Evolutionary conservation across 371 early-diverging fungal species (phyloP).

Genomic region (Mucor indicus): DNA sequence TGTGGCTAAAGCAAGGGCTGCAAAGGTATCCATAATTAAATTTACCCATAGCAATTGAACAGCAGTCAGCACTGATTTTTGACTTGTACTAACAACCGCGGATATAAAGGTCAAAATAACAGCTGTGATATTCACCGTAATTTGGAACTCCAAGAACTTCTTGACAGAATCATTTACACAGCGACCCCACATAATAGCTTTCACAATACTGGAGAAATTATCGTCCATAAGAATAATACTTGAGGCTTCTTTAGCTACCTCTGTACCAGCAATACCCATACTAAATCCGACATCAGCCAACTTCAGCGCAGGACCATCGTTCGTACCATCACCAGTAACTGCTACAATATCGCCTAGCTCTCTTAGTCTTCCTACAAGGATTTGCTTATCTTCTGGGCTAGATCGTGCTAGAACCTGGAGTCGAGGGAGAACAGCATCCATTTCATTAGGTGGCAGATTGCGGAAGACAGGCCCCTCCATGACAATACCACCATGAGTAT

Average conservation of each 20-base stretch:
- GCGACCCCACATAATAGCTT: conserved; percentile 74
- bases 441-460: conserved; percentile 48
- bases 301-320: conserved; percentile 73
- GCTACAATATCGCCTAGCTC: conserved; percentile 67
- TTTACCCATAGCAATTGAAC: conserved; percentile 76
- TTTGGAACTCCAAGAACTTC: conserved; percentile 75
- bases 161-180: conserved; percentile 71
- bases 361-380: conserved; percentile 60
- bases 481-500: conserved; percentile 53
- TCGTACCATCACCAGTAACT: conserved; percentile 79
- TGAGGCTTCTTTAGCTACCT: conserved; percentile 76
- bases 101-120: conserved; percentile 61
- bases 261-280: conserved; percentile 78
- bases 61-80: conserved; percentile 57
- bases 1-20: conserved; percentile 69
- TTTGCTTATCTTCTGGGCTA: conserved; percentile 69
- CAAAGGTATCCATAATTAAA: conserved; percentile 75
- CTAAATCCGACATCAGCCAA: conserved; percentile 74
- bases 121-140: conserved; percentile 71
- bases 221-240: conserved; percentile 74
- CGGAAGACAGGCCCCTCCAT: conserved; percentile 72
- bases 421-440: conserved; percentile 57
- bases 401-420: conserved; percentile 70
- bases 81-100: conserved; percentile 34
- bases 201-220: conserved; percentile 71